phyloP scores from a whole-genome alignment of 352 stramenopile species.

The Phytophthora boehmeriae region DNA sequence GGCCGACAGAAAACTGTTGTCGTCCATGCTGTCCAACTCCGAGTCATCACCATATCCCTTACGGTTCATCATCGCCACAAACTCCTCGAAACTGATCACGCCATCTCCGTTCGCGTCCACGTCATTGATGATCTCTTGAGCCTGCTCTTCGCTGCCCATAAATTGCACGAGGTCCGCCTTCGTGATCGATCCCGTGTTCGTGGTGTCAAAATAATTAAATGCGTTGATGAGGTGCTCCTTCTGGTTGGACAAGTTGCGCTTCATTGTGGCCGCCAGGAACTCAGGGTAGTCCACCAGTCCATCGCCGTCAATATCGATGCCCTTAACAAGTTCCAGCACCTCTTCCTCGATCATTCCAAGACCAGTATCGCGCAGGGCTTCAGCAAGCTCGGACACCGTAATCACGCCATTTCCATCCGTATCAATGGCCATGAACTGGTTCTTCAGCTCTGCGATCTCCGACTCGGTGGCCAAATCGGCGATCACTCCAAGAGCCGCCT shows the following conservation, averaged over 20 bases:
- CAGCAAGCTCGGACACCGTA: conserved; percentile 87
- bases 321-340: conserved; percentile 86
- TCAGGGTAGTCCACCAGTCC: conserved; percentile 90
- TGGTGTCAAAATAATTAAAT: conserved; percentile 93
- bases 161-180: conserved; percentile 91
- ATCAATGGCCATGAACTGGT: conserved; percentile 89
- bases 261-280: conserved; percentile 93
- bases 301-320: conserved; percentile 91
- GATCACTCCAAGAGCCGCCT: conserved; percentile 86
- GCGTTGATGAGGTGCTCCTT: conserved; percentile 88
- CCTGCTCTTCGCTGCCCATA: conserved; percentile 92
- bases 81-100: conserved; percentile 94
- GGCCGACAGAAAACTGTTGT: conserved; percentile 58
- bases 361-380: conserved; percentile 81
- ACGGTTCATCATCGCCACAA: conserved; percentile 90
- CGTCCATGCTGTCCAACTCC: conserved; percentile 65
- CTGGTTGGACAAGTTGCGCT: conserved; percentile 87
- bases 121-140: conserved; percentile 92
- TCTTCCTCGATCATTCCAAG: conserved; percentile 90
- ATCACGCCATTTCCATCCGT: conserved; percentile 89
- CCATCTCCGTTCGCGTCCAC: conserved; percentile 92
- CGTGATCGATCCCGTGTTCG: conserved; percentile 84
- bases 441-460: conserved; percentile 88
- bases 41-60: conserved; percentile 85
- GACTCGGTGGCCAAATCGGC: conserved; percentile 83